Conservation (phyloP, 2,329 filamentous ascomycete species). For the Pyricularia pennisetigena region DNA sequence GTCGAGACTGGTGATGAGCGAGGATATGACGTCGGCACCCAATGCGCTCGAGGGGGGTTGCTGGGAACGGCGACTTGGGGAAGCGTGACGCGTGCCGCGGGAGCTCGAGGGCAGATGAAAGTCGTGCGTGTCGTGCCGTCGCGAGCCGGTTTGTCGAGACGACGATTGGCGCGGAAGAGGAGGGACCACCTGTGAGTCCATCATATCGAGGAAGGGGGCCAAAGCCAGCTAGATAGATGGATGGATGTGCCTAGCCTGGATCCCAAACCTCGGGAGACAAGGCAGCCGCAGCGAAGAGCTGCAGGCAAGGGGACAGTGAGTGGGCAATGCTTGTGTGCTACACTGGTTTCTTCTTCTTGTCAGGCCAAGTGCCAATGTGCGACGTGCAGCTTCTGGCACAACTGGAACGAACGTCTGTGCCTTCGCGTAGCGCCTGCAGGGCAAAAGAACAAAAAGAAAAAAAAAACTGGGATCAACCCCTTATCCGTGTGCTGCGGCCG, state of each 20-base stretch:
- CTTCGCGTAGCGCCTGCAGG: neutral
- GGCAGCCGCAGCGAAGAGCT: neutral
- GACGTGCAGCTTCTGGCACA: neutral
- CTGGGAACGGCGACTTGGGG: conserved; percentile 11
- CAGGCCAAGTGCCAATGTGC: neutral
- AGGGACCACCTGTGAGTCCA: conserved; percentile 1
- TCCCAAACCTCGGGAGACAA: neutral
- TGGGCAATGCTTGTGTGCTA: neutral
- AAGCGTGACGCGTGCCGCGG: conserved; percentile 4
- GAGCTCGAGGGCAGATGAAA: neutral
- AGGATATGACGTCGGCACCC: conserved; percentile 57
- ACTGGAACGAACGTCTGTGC: neutral
- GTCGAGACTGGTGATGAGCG: conserved; percentile 59
- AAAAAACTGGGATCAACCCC: neutral
- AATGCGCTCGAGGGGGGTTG: conserved; percentile 29
- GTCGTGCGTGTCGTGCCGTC: neutral
- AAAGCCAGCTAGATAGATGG: neutral
- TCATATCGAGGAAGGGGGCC: neutral
- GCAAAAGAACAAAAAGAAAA: neutral
- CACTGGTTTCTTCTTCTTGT: neutral
- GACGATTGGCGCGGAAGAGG: conserved; percentile 4
- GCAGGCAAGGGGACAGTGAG: neutral
- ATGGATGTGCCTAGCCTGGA: neutral
- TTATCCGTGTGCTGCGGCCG: neutral
- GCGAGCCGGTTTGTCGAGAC: neutral